Conservation (phyloP, 2,329 filamentous ascomycete genomes). For the Metarhizium album region DNA sequence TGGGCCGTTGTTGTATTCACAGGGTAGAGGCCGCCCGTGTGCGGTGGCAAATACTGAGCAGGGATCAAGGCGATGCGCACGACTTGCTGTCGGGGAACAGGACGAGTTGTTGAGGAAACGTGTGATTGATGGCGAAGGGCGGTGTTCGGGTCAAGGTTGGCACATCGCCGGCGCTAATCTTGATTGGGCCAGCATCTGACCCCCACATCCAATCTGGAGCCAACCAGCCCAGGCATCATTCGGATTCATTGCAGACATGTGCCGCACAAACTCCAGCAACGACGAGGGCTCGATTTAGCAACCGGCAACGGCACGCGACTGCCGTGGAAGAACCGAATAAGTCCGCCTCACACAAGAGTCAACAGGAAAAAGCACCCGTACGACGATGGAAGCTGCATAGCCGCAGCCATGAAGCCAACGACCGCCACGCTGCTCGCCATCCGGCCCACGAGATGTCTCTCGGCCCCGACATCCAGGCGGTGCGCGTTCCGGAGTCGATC, state of each 20-base stretch:
- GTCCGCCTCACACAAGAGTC: not conserved
- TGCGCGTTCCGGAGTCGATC: slow-evolving; percentile 18
- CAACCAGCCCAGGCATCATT: not conserved
- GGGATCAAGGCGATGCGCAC: not conserved
- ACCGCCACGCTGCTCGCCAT: slow-evolving; percentile 23
- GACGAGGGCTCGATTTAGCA: not conserved
- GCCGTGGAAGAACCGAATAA: not conserved
- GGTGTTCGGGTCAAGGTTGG: slow-evolving; percentile 28
- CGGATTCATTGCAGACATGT: not conserved
- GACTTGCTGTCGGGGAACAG: not conserved
- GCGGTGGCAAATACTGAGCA: not conserved
- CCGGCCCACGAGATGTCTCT: slow-evolving; percentile 21
- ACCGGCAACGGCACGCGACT: not conserved
- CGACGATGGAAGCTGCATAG: slow-evolving; percentile 24
- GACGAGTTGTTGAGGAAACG: slow-evolving; percentile 23
- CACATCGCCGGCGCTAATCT: slow-evolving; percentile 29
- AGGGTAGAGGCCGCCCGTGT: not conserved
- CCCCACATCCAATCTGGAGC: slow-evolving; percentile 14
- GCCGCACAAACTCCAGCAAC: not conserved
- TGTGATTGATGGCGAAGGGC: slow-evolving; percentile 21
- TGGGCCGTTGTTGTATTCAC: not conserved
- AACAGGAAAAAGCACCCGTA: slow-evolving; percentile 13
- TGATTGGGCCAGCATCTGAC: slow-evolving; percentile 14
- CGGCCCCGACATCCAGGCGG: slow-evolving; percentile 9
- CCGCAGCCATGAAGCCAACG: slow-evolving; percentile 36